Evolutionary conservation across 2,329 filamentous ascomycete genomes (phyloP).

Genomic region (Podosphaera aphanis): DNA sequence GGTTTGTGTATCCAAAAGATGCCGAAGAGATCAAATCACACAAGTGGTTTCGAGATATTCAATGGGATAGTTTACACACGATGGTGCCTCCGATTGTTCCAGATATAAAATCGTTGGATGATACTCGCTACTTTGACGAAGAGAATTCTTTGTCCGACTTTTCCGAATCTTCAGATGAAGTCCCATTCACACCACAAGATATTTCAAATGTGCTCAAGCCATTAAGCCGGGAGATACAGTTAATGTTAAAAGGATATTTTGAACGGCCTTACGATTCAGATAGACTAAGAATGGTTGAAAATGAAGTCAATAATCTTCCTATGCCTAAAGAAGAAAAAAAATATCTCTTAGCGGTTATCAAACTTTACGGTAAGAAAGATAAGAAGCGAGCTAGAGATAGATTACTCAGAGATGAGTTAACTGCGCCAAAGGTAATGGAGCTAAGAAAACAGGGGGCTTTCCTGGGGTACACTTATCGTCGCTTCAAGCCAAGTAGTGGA

Average conservation of each 20-base stretch:
- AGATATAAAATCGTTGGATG: conserved; percentile 39
- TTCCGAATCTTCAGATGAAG: conserved; percentile 21
- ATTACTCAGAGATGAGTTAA: conserved; percentile 48
- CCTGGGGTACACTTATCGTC: conserved; percentile 67
- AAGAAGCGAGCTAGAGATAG: conserved; percentile 67
- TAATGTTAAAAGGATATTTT: conserved; percentile 13
- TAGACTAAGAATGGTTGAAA: conserved; percentile 14
- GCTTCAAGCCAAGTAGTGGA: conserved; percentile 17
- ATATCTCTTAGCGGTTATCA: conserved; percentile 16
- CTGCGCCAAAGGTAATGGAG: conserved; percentile 46
- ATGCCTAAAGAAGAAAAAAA: conserved; percentile 16
- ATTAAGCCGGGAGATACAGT: conserved; percentile 16
- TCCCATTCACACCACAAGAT: conserved; percentile 9
- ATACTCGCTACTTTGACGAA: conserved; percentile 80
- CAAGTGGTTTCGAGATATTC: conserved; percentile 58
- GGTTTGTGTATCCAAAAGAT: conserved; percentile 61
- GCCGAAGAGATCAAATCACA: conserved; percentile 78
- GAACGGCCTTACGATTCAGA: conserved; percentile 14
- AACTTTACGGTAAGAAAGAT: conserved; percentile 27
- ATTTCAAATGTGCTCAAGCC: conserved; percentile 13
- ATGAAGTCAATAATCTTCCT: conserved; percentile 15
- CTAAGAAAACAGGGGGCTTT: conserved; percentile 68
- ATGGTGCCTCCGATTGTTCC: conserved; percentile 61
- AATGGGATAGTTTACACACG: conserved; percentile 53
- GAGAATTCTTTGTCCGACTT: conserved; percentile 47